Conservation (phyloP, 1,139 yeast genomes). For the Yamadazyma atmosphaerica region DNA sequence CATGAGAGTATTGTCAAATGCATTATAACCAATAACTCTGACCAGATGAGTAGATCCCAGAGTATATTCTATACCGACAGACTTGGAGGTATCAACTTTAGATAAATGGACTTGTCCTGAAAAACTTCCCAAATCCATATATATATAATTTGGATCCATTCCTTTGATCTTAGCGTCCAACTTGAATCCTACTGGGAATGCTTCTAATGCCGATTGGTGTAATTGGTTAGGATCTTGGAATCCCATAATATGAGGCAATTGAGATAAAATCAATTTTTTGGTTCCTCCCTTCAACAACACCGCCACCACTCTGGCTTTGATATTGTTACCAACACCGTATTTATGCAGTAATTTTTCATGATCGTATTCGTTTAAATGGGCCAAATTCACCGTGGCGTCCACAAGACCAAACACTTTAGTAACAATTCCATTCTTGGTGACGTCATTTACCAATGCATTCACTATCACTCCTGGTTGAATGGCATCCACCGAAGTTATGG, state of each 20-base stretch:
- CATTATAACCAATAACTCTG: conserved; percentile 70
- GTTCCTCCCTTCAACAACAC: conserved; percentile 56
- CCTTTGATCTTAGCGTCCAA: conserved; percentile 65
- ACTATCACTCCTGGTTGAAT: conserved; percentile 83
- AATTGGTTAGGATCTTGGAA: conserved; percentile 18
- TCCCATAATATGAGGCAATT: conserved; percentile 54
- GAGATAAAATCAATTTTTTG: conserved; percentile 63
- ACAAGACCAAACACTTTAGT: conserved; percentile 73
- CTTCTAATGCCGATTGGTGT: conserved; percentile 46
- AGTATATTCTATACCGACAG: conserved; percentile 52
- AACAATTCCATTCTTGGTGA: conserved; percentile 60
- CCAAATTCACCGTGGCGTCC: conserved; percentile 66
- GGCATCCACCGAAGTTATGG: conserved; percentile 72
- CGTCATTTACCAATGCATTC: conserved; percentile 67
- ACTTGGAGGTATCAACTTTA: conserved; percentile 55
- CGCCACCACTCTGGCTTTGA: conserved; percentile 72
- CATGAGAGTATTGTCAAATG: conserved; percentile 63
- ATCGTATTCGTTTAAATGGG: conserved; percentile 60
- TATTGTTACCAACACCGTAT: conserved; percentile 62
- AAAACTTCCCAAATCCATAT: conserved; percentile 57
- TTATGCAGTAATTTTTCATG: conserved; percentile 55
- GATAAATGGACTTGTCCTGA: conserved; percentile 75
- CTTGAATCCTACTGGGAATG: conserved; percentile 76
- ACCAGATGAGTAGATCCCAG: conserved; percentile 71
- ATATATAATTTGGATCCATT: conserved; percentile 54